Evolutionary conservation across 352 stramenopile species (phyloP), one percentile per base, ranked within the genome.

Genomic region (Phytophthora cajani): DNA sequence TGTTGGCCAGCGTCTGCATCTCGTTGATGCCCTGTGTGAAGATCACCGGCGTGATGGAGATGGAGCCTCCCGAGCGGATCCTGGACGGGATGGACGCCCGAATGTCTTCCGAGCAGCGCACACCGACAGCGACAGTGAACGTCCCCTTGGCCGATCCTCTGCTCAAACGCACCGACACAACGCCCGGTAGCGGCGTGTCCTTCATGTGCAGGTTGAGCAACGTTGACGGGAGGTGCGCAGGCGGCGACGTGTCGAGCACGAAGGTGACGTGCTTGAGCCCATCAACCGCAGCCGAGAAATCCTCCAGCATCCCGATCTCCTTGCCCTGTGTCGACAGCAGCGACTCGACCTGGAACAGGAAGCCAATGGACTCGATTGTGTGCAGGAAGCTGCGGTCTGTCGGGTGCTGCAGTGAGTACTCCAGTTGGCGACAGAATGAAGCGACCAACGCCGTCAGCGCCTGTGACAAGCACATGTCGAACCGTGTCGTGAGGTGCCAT

Each of bases 301-400:
- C 92, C 67, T 97, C 84, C 3, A 99, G 79, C 97, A 99, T 99
- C n/a, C 90, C 92, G 38, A 97, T 82, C 71, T 99, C 97, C 69
- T 98, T 98, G 46, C 96, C 96, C 17, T 98, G 92, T 19, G 96
- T 97, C 58, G 88, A 98, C 19, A 99, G 69, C 52, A 99, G 64
- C 19, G 93, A 97, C 74, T 99, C 95, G 32, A 98, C 80, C 60
- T 96, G 87, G 66, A 92, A 94, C 11, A 96, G 64, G 64, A 94
- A 96, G 3, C 87, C 87, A 33, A 93, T 84, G 12, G 80, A 81
- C 46, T 89, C 78, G 55, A 93, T 79, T 5, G 90, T 66, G 11
- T 84, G 57, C 46, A 95, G 63, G 62, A 92, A 92, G 17, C 76
- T 77, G 2, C 67, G 69, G 56, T 94, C 75, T 0, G 58, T 78